Percentiles rank a stretch among this genome's conserved stretches.
Evolutionary conservation across 257 asterid genomes (phyloP).

Genomic region (Mitragyna speciosa): DNA sequence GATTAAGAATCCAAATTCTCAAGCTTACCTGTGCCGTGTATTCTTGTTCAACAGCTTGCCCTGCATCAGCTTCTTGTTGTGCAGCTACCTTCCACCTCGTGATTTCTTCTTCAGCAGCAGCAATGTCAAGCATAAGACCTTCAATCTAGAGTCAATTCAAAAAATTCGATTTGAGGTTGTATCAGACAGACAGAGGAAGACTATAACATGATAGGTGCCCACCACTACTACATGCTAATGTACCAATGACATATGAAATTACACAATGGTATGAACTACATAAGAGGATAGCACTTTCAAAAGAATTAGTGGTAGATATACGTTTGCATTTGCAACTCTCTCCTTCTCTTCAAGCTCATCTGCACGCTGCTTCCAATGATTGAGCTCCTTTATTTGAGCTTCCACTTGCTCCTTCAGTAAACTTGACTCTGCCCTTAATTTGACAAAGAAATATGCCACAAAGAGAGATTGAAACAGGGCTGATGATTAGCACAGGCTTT

Average conservation of each 20-base stretch:
- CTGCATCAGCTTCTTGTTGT: constrained; percentile 97
- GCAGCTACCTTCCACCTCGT: constrained; percentile 94
- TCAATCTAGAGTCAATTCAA: constrained; percentile 58
- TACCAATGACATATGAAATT: constrained; percentile 1
- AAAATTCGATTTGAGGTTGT: background rate
- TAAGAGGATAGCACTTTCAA: background rate
- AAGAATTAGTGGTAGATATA: constrained; percentile 33
- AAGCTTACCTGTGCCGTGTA: constrained; percentile 62
- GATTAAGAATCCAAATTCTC: constrained; percentile 2
- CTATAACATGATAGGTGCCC: background rate
- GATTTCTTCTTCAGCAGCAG: constrained; percentile 96
- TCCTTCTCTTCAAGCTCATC: constrained; percentile 94
- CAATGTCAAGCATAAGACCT: constrained; percentile 91
- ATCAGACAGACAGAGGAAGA: background rate
- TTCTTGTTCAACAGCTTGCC: constrained; percentile 86
- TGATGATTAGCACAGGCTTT: background rate
- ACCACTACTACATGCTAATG: background rate
- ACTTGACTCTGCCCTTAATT: constrained; percentile 86
- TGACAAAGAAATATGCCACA: constrained; percentile 22
- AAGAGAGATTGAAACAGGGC: background rate
- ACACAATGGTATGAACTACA: background rate
- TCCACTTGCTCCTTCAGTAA: constrained; percentile 67
- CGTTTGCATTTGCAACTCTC: constrained; percentile 93
- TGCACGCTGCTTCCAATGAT: constrained; percentile 65
- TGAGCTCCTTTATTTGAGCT: constrained; percentile 78